Percentiles rank a stretch among this genome's conserved stretches.
Conservation (phyloP, 2,329 filamentous ascomycete genomes). For the Colletotrichum tanaceti region DNA sequence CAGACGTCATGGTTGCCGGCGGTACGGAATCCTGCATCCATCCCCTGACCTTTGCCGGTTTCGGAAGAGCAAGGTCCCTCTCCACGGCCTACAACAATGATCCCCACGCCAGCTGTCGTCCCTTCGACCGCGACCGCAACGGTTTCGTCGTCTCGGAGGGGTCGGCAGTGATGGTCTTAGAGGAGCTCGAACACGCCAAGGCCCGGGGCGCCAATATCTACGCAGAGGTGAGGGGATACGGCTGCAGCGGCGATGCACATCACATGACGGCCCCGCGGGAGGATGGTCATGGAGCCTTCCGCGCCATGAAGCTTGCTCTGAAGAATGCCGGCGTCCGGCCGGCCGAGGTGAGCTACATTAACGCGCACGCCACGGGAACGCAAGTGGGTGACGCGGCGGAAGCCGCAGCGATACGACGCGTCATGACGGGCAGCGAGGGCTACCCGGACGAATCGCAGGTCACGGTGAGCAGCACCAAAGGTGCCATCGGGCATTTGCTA, state of each 20-base stretch:
- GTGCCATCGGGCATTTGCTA: constrained; percentile 89
- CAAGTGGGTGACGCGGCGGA: constrained; percentile 88
- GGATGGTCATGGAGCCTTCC: constrained; percentile 82
- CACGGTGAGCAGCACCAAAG: constrained; percentile 93
- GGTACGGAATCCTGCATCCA: constrained; percentile 96
- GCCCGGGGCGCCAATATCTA: constrained; percentile 84
- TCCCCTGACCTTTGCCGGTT: constrained; percentile 90
- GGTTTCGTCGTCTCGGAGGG: constrained; percentile 97
- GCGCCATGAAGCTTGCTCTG: constrained; percentile 88
- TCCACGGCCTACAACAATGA: constrained; percentile 82
- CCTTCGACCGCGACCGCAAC: constrained; percentile 82
- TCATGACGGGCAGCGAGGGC: constrained; percentile 81
- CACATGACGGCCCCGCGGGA: constrained; percentile 92
- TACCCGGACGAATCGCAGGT: constrained; percentile 70
- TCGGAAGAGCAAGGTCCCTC: constrained; percentile 86
- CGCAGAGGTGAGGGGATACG: constrained; percentile 90
- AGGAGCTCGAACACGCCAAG: constrained; percentile 90
- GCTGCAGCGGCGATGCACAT: constrained; percentile 88
- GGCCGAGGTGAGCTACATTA: constrained; percentile 85
- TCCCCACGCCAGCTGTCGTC: constrained; percentile 79
- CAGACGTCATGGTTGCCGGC: constrained; percentile 95
- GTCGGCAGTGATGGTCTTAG: constrained; percentile 86
- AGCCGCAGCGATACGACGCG: constrained; percentile 80
- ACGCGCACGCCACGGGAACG: constrained; percentile 94
- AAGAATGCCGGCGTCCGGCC: constrained; percentile 78